A percentile compares a stretch with the other conserved stretches of the same genome.
phyloP scores from a whole-genome alignment of 1,139 yeast species.

The Geotrichum klebahnii region DNA sequence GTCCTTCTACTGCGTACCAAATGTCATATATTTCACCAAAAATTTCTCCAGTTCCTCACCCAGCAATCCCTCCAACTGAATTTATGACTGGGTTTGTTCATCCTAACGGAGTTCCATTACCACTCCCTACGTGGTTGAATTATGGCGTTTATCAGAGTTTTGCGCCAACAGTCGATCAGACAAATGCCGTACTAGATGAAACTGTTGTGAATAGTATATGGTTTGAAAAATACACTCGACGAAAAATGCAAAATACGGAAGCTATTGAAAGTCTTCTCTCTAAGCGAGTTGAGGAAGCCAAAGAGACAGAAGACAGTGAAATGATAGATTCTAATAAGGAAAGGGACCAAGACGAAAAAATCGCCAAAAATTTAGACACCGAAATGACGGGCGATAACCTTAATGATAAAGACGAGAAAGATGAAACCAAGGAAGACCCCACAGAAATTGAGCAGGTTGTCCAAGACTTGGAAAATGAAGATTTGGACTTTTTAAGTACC shows the following conservation, averaged over 20 bases:
- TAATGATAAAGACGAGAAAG: constrained; percentile 18
- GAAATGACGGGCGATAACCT: constrained; percentile 9
- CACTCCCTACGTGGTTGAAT: constrained; percentile 76
- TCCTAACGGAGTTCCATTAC: constrained; percentile 81
- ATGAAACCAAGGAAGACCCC: constrained; percentile 16
- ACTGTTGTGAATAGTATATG: constrained; percentile 66
- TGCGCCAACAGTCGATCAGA: constrained; percentile 76
- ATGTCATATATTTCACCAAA: constrained; percentile 54
- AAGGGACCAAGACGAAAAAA: constrained; percentile 24
- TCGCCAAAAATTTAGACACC: constrained; percentile 27
- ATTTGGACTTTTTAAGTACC: constrained; percentile 46
- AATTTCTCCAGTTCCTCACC: constrained; percentile 52
- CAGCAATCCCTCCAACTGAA: constrained; percentile 61
- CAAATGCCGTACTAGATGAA: constrained; percentile 60
- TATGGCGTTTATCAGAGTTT: constrained; percentile 63
- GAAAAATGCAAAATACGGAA: constrained; percentile 29
- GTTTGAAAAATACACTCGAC: constrained; percentile 60
- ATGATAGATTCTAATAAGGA: constrained; percentile 23
- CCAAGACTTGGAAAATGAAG: constrained; percentile 18
- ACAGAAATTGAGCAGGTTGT: constrained; percentile 28
- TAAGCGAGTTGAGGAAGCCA: constrained; percentile 22
- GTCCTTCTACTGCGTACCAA: constrained; percentile 39
- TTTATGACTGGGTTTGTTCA: constrained; percentile 69
- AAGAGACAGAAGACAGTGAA: constrained; percentile 23
- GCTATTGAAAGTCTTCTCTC: constrained; percentile 20